Conservation (phyloP, 2,329 filamentous ascomycete genomes). For the Tolypocladium paradoxum region DNA sequence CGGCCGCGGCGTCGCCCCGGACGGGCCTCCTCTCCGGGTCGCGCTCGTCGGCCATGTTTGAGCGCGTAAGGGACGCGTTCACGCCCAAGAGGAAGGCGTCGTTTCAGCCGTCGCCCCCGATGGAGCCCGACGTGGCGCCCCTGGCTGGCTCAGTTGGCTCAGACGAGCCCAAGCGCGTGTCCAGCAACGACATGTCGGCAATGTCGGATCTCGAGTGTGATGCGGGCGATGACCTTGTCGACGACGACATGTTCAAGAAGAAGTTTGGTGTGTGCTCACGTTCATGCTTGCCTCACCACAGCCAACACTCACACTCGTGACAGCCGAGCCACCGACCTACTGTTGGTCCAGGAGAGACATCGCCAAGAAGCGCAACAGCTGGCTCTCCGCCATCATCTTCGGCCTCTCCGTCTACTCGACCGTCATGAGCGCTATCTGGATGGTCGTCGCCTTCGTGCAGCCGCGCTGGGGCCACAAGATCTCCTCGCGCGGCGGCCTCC, state of each 20-base stretch:
- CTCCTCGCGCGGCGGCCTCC: constrained; percentile 39
- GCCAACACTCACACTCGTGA: neutral
- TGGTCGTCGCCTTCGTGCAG: constrained; percentile 49
- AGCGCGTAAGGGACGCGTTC: neutral
- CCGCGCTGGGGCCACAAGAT: constrained; percentile 53
- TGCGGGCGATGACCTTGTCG: neutral
- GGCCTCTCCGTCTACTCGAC: constrained; percentile 51
- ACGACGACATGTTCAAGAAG: constrained; percentile 19
- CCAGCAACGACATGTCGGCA: neutral
- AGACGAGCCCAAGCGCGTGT: neutral
- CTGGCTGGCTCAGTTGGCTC: neutral
- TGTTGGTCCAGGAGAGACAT: constrained; percentile 22
- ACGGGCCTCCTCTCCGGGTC: neutral
- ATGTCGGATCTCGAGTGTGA: neutral
- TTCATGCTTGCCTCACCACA: neutral
- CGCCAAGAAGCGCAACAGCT: constrained; percentile 23
- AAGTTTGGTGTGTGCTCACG: constrained; percentile 16
- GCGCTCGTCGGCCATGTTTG: neutral
- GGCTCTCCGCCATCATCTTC: constrained; percentile 38
- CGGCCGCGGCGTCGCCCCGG: neutral
- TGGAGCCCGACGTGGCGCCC: neutral
- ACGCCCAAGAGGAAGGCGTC: neutral
- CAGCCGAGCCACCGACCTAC: constrained; percentile 18
- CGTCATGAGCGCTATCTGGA: constrained; percentile 52
- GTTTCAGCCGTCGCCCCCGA: neutral